Base-by-base conservation (phyloP, 2,329 filamentous ascomycete genomes). In the Ophiostoma montium region DNA sequence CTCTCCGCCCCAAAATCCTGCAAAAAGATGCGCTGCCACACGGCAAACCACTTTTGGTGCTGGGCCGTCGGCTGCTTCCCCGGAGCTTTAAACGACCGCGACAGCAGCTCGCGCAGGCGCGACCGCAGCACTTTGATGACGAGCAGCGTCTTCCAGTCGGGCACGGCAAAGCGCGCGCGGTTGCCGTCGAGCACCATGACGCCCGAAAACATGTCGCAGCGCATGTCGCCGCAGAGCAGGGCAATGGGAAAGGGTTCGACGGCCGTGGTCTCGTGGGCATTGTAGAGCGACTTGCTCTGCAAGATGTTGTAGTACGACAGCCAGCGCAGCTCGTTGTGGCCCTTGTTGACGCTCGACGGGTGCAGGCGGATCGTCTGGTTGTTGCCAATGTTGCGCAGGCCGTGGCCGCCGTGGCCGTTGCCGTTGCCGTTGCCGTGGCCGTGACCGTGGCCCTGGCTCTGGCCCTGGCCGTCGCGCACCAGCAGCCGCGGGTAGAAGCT, bases 241-340 rank as follows among this genome's bases (percentile, higher is more conserved):
- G 84, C 80, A 56, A 95, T 77, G 11, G 88, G 80, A 55, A 95
- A 84, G 39, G 88, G 82, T 42, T 94, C 83, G 1, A 83, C 80
- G 1, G 82, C 78, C 11, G 82, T 86, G 2, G 86, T 94, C 61
- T 94, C 87, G 56, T 95, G 89, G 1, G 92, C 92, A 55, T 95
- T 94, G 56, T 90, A 86, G 58, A 84, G 82, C 81, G 86, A 67
- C 70, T 82, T 88, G 3, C 84, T 84, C 63, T 95, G 89, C 86
- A 96, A 94, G 55, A 96, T 95, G 62, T 94, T 85, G 67, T 96
- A 96, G 63, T 95, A 98, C 1, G 86, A 92, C 41, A 98, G 69
- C 80, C 86, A 96, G 59, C 80, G 82, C 35, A 88, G 68, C 36
- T 80, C 76, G 43, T 71, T 68, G 52, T 70, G 70, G 8, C 72